Evolutionary conservation across 1,139 yeast species (phyloP), one percentile per base, ranked within the genome.

Genomic region (Taiozyma sp.): DNA sequence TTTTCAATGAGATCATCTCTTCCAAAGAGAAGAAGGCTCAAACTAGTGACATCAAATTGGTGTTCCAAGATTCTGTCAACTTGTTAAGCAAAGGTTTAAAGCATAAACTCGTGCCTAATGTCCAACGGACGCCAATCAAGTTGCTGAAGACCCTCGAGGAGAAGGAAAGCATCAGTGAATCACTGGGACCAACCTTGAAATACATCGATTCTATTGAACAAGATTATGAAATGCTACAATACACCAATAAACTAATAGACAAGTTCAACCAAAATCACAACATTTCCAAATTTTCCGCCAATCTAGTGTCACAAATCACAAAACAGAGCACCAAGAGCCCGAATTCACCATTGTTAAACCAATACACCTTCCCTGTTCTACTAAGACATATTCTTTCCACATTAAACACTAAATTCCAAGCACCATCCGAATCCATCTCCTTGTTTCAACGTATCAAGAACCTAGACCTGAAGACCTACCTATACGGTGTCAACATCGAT

Each of bases 341-440:
- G 37, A 89, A 82, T 52, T 93, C 95, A 55, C 87, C 80, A 64
- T 85, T 80, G 59, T 86, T 86, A 68, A 87, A 74, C 53, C 47
- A 51, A 40, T 49, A 32, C 21, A 64, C 54, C 32, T 56, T 53
- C 32, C 63, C 59, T 19, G 46, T 53, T n/a, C 51, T 54, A 41
- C 53, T 57, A 44, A 49, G 50, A 22, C 46, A 52, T 22, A 56
- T 62, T 2, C 57, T 73, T 47, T 47, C 58, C 5, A 13, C 19
- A 22, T 40, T 40, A 24, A 14, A 24, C 14, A 14, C 10, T 3
- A 59, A 62, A 13, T 73, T 69, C 53, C 55, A 59, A 11, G 67
- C 71, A 9, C 73, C 76, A 5, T 57, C 64, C 3, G 69, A 68
- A 3, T 76, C 77, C 1, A 50, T 73, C 8, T 56, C 74, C 3